A percentile compares a stretch with the other conserved stretches of the same genome.
These are phyloP conservation scores for Claviceps sorghi DNA, from an alignment of 2,329 filamentous ascomycete genomes.

Conservation along the genomic window DNA sequence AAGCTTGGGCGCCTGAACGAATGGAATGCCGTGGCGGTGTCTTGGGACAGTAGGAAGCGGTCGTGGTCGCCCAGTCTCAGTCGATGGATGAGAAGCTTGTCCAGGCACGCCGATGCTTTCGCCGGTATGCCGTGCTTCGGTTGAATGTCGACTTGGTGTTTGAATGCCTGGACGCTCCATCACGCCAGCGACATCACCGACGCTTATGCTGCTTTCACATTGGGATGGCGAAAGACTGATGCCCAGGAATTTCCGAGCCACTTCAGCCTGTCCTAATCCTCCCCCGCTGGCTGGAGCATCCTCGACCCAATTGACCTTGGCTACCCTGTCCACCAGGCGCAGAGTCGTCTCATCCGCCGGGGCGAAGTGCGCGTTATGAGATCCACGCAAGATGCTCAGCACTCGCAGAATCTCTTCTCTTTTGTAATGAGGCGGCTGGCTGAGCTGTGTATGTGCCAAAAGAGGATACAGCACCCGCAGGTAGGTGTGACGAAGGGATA, in stretches of 20 bases:
- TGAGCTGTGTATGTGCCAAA: conserved; percentile 80
- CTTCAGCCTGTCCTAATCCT: conserved; percentile 25
- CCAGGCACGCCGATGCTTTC: conserved; percentile 9
- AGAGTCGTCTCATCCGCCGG: conserved; percentile 69
- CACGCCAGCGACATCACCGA: conserved; percentile 63
- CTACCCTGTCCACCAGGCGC: conserved; percentile 61
- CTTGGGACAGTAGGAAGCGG: conserved; percentile 39
- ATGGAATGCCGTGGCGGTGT: conserved; percentile 38
- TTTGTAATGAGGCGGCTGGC: conserved; percentile 80
- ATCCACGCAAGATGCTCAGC: conserved; percentile 52
- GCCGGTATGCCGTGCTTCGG: conserved; percentile 11
- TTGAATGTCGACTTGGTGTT: conserved; percentile 52
- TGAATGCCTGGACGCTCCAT: conserved; percentile 72
- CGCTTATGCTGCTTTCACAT: conserved; percentile 58
- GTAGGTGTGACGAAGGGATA: conserved; percentile 76
- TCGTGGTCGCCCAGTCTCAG: conserved; percentile 32
- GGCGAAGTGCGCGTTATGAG: conserved; percentile 59
- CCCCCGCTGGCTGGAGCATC: conserved; percentile 22
- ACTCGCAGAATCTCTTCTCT: conserved; percentile 67
- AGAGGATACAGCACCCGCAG: conserved; percentile 83
- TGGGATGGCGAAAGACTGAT: conserved; percentile 54
- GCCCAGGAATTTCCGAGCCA: conserved; percentile 48
- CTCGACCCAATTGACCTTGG: conserved; percentile 54
- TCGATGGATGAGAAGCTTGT: conserved; percentile 7
- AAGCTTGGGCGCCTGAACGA: conserved; percentile 19